A percentile compares a stretch with the other conserved stretches of the same genome.
Conservation (phyloP, 768 basidiomycete genomes). For the Daedalea quercina region DNA sequence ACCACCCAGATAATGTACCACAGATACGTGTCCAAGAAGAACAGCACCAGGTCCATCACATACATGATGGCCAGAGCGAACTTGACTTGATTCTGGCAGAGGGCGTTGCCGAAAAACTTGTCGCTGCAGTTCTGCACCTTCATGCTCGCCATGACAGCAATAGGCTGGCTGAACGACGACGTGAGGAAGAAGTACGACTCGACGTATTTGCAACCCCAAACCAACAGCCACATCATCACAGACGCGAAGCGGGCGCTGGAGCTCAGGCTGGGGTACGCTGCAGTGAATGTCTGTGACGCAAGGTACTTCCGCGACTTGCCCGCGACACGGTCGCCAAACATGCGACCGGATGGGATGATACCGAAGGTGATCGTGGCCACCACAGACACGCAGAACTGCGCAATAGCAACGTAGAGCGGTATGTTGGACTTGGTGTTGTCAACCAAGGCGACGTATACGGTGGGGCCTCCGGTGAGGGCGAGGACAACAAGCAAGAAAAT, state of each 20-base stretch:
- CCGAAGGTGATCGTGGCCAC: slow-evolving; percentile 78
- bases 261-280: slow-evolving; percentile 83
- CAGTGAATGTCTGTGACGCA: slow-evolving; percentile 98
- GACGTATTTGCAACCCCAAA: slow-evolving; percentile 93
- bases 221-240: slow-evolving; percentile 80
- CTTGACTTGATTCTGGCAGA: slow-evolving; percentile 89
- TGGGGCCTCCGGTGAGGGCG: slow-evolving; percentile 88
- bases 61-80: slow-evolving; percentile 99
- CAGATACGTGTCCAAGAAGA: slow-evolving; percentile 99
- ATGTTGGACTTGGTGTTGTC: slow-evolving; percentile 59
- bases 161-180: slow-evolving; percentile 92
- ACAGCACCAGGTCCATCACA: slow-evolving; percentile 93
- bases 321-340: slow-evolving; percentile 98
- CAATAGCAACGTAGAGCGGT: slow-evolving; percentile 87
- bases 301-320: slow-evolving; percentile 98
- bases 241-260: slow-evolving; percentile 74
- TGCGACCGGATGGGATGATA: slow-evolving; percentile 89
- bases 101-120: slow-evolving; percentile 66
- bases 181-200: slow-evolving; percentile 99
- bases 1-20: slow-evolving; percentile 99
- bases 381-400: slow-evolving; percentile 90
- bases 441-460: slow-evolving; percentile 85
- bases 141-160: slow-evolving; percentile 94
- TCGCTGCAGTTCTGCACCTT: slow-evolving; percentile 89
- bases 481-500: slow-evolving; percentile 89